phyloP scores from a whole-genome alignment of 1,284 basidiomycete species.

The Gomphus bonarii region DNA sequence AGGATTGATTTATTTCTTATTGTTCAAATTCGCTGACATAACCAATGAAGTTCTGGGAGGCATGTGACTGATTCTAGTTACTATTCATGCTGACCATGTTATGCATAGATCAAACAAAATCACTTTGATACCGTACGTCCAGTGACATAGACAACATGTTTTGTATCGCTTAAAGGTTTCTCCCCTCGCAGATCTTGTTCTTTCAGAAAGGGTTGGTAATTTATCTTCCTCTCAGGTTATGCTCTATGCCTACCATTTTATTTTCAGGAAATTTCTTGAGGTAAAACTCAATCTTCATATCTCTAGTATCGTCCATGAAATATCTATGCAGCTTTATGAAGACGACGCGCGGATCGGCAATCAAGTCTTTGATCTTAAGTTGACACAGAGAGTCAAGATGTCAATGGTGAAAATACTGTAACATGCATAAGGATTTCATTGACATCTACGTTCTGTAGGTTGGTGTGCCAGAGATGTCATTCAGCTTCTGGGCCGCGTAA shows the following conservation, averaged over 20 bases:
- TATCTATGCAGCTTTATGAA: slow-evolving; percentile 72
- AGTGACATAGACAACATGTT: slow-evolving; percentile 6
- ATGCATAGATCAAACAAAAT: slow-evolving; percentile 75
- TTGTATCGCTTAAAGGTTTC: neutral
- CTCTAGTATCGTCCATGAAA: slow-evolving; percentile 9
- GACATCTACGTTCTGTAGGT: slow-evolving; percentile 39
- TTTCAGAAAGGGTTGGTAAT: slow-evolving; percentile 86
- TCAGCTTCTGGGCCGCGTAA: slow-evolving; percentile 87
- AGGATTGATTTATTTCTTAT: too few species aligned
- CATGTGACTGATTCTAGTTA: slow-evolving; percentile 15
- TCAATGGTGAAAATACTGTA: slow-evolving; percentile 64
- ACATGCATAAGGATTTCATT: neutral
- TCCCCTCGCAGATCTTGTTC: slow-evolving; percentile 61
- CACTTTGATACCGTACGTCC: slow-evolving; percentile 74
- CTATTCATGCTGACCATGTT: neutral
- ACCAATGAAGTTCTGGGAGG: slow-evolving; percentile 77
- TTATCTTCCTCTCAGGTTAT: neutral
- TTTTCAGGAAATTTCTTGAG: slow-evolving; percentile 55
- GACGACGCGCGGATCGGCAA: slow-evolving; percentile 89
- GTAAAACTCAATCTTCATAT: slow-evolving; percentile 22
- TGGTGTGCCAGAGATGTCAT: slow-evolving; percentile 90
- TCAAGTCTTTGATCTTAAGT: slow-evolving; percentile 86
- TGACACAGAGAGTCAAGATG: slow-evolving; percentile 94
- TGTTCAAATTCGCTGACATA: slow-evolving; percentile 1
- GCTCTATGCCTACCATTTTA: neutral